A percentile compares a stretch with the other conserved stretches of the same genome.
Conservation (phyloP, 306 rosid species). For the Acmispon strigosus region DNA sequence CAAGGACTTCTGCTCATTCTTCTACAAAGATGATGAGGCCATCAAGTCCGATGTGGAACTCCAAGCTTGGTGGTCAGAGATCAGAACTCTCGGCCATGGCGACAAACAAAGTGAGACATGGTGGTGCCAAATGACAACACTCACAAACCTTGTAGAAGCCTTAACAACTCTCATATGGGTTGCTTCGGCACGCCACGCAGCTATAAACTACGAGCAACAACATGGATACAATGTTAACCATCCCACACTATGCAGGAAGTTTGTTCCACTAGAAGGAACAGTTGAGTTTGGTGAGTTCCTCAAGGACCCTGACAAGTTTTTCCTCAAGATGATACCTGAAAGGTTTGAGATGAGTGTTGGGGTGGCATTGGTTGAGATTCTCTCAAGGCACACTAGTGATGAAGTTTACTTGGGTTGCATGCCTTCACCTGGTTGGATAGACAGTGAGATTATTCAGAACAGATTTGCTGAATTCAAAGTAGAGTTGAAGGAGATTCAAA, state of each 20-base stretch:
- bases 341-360: constrained; percentile 46
- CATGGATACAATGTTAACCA: constrained; percentile 50
- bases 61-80: constrained; percentile 75
- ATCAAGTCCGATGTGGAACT: constrained; percentile 47
- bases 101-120: constrained; percentile 41
- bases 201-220: constrained; percentile 60
- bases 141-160: constrained; percentile 43
- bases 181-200: constrained; percentile 60
- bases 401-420: constrained; percentile 40
- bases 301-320: constrained; percentile 58
- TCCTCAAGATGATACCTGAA: constrained; percentile 49
- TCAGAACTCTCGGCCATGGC: constrained; percentile 48
- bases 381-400: constrained; percentile 42
- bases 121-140: constrained; percentile 47
- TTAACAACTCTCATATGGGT: constrained; percentile 70
- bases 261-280: constrained; percentile 65
- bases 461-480: constrained; percentile 43
- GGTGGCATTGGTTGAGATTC: constrained; percentile 39
- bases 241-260: constrained; percentile 48
- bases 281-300: constrained; percentile 50
- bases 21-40: constrained; percentile 43
- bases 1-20: constrained; percentile 47
- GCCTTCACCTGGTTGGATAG: constrained; percentile 44
- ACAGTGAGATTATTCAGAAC: constrained; percentile 33
- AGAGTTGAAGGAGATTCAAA: constrained; percentile 42